Percentiles rank a stretch among this genome's conserved stretches.
phyloP scores from a whole-genome alignment of 2,329 filamentous ascomycete species.

The Orbilia javanica region DNA sequence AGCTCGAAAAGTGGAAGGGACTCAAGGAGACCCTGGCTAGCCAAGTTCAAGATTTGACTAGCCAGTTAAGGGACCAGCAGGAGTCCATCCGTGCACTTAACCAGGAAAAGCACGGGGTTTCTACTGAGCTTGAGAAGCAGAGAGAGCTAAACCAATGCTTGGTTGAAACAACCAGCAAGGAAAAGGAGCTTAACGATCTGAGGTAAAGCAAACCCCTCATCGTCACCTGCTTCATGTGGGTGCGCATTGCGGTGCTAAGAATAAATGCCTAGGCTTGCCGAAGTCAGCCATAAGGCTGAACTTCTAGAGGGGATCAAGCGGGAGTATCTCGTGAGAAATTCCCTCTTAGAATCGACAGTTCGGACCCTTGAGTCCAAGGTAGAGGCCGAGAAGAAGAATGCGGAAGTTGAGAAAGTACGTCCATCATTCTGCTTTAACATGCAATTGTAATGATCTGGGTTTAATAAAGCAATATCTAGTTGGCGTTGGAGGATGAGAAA shows the following conservation, averaged over 20 bases:
- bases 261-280: constrained; percentile 14
- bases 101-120: background rate
- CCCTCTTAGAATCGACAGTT: constrained; percentile 31
- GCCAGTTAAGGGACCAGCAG: constrained; percentile 1
- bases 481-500: background rate
- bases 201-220: constrained; percentile 3
- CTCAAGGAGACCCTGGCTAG: constrained; percentile 19
- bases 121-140: constrained; percentile 17
- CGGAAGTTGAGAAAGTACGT: constrained; percentile 31
- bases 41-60: constrained; percentile 3
- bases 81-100: constrained; percentile 2
- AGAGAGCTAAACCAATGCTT: constrained; percentile 33
- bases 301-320: constrained; percentile 9
- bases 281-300: constrained; percentile 17
- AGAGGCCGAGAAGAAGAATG: constrained; percentile 29
- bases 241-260: background rate
- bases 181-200: constrained; percentile 13
- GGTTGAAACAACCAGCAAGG: constrained; percentile 33
- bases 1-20: constrained; percentile 29
- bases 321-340: constrained; percentile 24
- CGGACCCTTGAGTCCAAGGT: constrained; percentile 14
- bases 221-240: too few species aligned
- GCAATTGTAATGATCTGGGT: background rate
- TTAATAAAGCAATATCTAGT: constrained; percentile 1
- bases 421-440: background rate